Base-by-base conservation (phyloP, 176 grass and related monocot genomes). In the Lolium perenne region DNA sequence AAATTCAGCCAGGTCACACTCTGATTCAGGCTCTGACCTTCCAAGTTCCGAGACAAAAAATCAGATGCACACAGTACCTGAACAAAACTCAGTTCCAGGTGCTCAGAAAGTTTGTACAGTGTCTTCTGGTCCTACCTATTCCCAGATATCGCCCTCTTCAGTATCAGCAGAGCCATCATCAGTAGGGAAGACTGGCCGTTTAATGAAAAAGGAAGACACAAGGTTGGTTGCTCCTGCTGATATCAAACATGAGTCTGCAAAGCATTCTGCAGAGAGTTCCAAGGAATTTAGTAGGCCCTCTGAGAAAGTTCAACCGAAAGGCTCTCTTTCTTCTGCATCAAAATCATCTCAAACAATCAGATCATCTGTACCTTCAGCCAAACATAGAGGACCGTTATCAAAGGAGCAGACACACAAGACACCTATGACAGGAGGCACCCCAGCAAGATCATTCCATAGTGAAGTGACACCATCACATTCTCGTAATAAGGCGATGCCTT, bases 401-500 rank as follows among this genome's bases (percentile, higher is more conserved):
- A 98, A 93, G 60, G 91, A 98, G 73, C 91, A 90, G 78, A 74
- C 75, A 38, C 89, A 84, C 58, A 98, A 88, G 89, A 64, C 82
- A 70, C 57, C 51, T 58, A n/a, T 25, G 18, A 89, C 72, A 49
- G 85, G 53, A 80, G 79, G 67, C 18, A 58, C 43, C 75, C 45
- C 80, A 51, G 71, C 80, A 84, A 77, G 46, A 67, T 81, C 80
- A 88, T 80, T 81, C 38, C 89, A 82, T 78, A 79, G 84, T 81
- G 90, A 98, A 71, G 55, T 71, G 65, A 71, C 84, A 10, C 84
- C 86, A 86, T 66, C 80, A 3, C 92, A 92, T 56, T 88, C 90
- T 86, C 89, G 88, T 76, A 94, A 68, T 58, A 98, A 95, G 84
- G 38, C 56, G 74, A 71, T 51, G 26, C 83, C 93, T 88, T 82